Evolutionary conservation across 306 rosid genomes (phyloP).

Genomic region (Datisca glomerata): DNA sequence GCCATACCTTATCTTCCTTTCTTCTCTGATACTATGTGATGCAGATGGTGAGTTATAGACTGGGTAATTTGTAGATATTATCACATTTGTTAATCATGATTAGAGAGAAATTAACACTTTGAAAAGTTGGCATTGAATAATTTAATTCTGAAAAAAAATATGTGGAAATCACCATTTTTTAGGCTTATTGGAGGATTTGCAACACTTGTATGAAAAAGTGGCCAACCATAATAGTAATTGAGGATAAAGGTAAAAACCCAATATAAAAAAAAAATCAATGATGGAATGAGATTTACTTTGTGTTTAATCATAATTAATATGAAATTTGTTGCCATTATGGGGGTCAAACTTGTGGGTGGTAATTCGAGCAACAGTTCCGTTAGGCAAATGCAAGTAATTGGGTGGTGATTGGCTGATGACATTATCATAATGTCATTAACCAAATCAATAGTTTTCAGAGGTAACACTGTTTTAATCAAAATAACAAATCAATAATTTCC

Average conservation of each 20-base stretch:
- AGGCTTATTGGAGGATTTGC: not conserved
- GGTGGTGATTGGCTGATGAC: not conserved
- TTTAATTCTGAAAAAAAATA: no score
- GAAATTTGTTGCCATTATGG: constrained; percentile 7
- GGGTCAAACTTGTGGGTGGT: constrained; percentile 5
- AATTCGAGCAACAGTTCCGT: not conserved
- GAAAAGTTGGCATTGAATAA: not conserved
- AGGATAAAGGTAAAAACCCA: not conserved
- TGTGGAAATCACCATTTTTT: not conserved
- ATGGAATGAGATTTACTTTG: not conserved
- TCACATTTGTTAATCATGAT: constrained; percentile 3
- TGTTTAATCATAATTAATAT: not conserved
- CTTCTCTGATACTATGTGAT: not conserved
- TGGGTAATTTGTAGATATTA: constrained; percentile 1
- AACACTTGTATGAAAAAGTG: not conserved
- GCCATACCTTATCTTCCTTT: constrained; percentile 1
- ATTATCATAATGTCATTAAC: not conserved
- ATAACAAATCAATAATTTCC: no score
- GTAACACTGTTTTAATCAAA: no score
- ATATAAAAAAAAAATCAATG: no score
- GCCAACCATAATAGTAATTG: constrained; percentile 2
- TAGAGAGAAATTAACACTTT: not conserved
- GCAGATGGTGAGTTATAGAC: not conserved
- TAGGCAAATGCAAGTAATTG: not conserved
- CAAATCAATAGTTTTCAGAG: no score